These are phyloP conservation scores for Arxiozyma heterogenica DNA, from an alignment of 1,139 yeast genomes.

Conservation along the genomic window DNA sequence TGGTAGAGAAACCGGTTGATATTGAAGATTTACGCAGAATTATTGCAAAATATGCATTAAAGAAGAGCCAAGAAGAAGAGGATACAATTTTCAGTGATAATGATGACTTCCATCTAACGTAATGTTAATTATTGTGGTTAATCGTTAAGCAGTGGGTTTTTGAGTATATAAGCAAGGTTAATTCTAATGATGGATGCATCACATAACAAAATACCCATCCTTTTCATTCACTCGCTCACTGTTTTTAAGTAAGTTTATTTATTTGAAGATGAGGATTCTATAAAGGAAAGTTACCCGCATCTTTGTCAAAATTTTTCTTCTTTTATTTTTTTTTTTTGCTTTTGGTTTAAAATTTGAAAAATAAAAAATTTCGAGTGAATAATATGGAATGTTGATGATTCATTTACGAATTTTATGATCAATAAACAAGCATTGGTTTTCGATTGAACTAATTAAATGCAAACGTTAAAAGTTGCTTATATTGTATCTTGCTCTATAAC, in stretches of 20 bases:
- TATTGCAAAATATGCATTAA: slow-evolving; percentile 26
- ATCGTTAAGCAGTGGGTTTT: no score
- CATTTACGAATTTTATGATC: neutral
- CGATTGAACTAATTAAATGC: neutral
- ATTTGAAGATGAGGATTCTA: neutral
- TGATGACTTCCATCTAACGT: neutral
- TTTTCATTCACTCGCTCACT: neutral
- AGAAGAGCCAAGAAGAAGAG: slow-evolving; percentile 27
- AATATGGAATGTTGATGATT: neutral
- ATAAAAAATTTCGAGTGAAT: neutral
- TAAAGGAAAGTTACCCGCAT: neutral
- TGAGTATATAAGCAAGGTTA: no score
- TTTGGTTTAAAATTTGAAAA: no score
- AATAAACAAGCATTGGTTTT: neutral
- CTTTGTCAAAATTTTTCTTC: neutral
- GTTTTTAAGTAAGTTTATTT: neutral
- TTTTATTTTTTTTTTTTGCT: no score
- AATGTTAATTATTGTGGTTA: neutral
- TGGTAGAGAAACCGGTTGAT: slow-evolving; percentile 69
- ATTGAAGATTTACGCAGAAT: slow-evolving; percentile 34
- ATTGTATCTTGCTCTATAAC: no score
- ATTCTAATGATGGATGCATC: no score
- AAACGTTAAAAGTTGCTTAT: no score
- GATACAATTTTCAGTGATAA: slow-evolving; percentile 28
- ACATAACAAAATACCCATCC: no score